Base-by-base conservation (phyloP, 2,329 filamentous ascomycete species). In the Nectriaceae sp. region DNA sequence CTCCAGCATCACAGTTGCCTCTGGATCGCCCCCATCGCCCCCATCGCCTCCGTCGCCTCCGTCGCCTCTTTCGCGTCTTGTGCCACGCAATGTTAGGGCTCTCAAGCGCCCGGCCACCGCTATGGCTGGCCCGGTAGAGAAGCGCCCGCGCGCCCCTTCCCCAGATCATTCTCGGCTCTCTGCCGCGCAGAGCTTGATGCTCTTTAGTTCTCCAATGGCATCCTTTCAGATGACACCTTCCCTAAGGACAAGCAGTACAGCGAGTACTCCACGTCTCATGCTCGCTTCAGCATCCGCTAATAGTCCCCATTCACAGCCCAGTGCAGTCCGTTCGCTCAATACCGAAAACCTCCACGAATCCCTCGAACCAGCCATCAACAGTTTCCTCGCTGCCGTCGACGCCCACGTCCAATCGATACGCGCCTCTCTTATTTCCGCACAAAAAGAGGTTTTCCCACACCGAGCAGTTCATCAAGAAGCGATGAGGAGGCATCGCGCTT, bases 151-250 rank as follows among this genome's bases (percentile, higher is more conserved):
- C 2, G 60, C 59, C 20, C 61, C 50, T 19, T 62, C 60, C 1
- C 60, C 60, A 20, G 60, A 62, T 22, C 58, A 60, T 11, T 63
- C 60, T n/a, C 60, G 60, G 4, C 53, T 62, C 3, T 63, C 60
- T 4, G 60, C 60, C 15, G 60, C 60, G 2, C 60, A 63, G 49
- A 63, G 60, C 37, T 40, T 63, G 24, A 63, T 63, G 60, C 60
- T 63, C 47, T 63, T 63, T 33, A 63, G 60, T 40, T 63, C 60
- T 16, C 60, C 60, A 3, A 62, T 62, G 60, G 56, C 58, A 19
- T 53, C 57, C n/a, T 63, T 60, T 43, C 60, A 63, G n/a, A 61
- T 63, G 60, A 54, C 54, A 6, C 52, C 60, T 5, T 52, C 56
- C 54, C 52, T 29, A n/a, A 49, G 50, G 3, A 36, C 53, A 5